Conservation (phyloP, 2,329 filamentous ascomycete genomes). For the Microdochium paspali region DNA sequence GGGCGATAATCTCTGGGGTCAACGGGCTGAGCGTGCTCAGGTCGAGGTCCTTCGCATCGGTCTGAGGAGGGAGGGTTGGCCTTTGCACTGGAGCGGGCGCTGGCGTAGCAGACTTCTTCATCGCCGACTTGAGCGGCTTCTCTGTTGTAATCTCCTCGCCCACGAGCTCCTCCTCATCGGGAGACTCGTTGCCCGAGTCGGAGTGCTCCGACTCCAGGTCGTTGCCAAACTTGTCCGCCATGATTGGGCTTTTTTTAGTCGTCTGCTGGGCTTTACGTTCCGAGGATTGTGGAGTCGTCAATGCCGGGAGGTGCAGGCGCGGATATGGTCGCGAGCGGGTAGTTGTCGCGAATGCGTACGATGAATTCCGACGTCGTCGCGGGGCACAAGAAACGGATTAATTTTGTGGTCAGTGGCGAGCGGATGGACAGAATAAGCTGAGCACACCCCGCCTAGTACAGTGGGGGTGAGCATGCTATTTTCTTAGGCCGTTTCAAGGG, state of each 20-base stretch:
- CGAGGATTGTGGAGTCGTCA: too few species aligned
- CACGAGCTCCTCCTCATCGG: conserved; percentile 44
- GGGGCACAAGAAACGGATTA: too few species aligned
- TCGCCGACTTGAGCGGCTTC: conserved; percentile 69
- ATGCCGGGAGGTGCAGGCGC: too few species aligned
- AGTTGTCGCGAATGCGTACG: too few species aligned
- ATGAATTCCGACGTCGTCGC: too few species aligned
- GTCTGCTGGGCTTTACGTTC: too few species aligned
- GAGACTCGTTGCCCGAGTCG: conserved; percentile 53
- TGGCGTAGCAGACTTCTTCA: conserved; percentile 66
- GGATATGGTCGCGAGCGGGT: too few species aligned
- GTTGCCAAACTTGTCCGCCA: conserved; percentile 58
- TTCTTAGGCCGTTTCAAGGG: too few species aligned
- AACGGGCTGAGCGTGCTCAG: conserved; percentile 71
- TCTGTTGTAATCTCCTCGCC: conserved; percentile 48
- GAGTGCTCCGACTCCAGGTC: conserved; percentile 63
- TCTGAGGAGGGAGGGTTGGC: conserved; percentile 67
- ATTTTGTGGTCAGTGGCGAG: too few species aligned
- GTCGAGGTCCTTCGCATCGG: conserved; percentile 83
- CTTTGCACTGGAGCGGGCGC: conserved; percentile 43
- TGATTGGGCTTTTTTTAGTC: conserved; percentile 24
- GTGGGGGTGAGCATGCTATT: too few species aligned
- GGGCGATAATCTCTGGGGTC: conserved; percentile 92
- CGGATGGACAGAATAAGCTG: too few species aligned
- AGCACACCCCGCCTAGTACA: too few species aligned